Conservation (phyloP, 805 yeast species). For the Saccharomycopsis babjevae region DNA sequence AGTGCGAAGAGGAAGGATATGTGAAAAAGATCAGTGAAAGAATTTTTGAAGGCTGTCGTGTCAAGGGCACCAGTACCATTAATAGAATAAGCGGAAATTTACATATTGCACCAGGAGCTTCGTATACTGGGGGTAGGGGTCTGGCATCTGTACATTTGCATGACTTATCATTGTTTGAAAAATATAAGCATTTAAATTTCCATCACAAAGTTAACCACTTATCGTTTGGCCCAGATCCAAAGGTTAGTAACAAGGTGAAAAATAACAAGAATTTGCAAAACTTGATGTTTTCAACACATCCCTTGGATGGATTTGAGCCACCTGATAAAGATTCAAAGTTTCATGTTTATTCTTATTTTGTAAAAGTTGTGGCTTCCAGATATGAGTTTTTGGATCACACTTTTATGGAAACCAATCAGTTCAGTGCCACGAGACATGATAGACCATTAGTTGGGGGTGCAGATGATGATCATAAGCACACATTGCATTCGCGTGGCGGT, state of each 20-base stretch:
- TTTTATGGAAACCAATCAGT: conserved; percentile 73
- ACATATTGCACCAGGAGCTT: conserved; percentile 94
- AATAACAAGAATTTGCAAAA: conserved; percentile 4
- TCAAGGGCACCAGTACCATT: conserved; percentile 67
- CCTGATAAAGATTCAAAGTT: conserved; percentile 38
- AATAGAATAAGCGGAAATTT: conserved; percentile 83
- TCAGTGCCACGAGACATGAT: conserved; percentile 79
- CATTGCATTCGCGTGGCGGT: conserved; percentile 76
- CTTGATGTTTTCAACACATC: conserved; percentile 40
- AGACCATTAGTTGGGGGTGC: conserved; percentile 79
- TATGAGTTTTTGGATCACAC: conserved; percentile 54
- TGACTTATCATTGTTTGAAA: conserved; percentile 65
- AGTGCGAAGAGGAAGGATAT: conserved; percentile 85
- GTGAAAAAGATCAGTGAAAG: conserved; percentile 50
- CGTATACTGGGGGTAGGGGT: conserved; percentile 42
- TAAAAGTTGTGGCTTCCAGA: conserved; percentile 86
- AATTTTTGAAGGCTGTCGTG: conserved; percentile 78
- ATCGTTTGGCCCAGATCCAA: conserved; percentile 64
- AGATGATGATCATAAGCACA: conserved; percentile 85
- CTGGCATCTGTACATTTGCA: conserved; percentile 47
- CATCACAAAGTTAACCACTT: conserved; percentile 72
- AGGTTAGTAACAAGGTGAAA: conserved; percentile 20
- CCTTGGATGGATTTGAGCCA: conserved; percentile 46
- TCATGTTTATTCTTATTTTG: conserved; percentile 64
- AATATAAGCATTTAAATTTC: conserved; percentile 52